Evolutionary conservation across 2,329 filamentous ascomycete genomes (phyloP).

Genomic region (Trichoderma simmonsii): DNA sequence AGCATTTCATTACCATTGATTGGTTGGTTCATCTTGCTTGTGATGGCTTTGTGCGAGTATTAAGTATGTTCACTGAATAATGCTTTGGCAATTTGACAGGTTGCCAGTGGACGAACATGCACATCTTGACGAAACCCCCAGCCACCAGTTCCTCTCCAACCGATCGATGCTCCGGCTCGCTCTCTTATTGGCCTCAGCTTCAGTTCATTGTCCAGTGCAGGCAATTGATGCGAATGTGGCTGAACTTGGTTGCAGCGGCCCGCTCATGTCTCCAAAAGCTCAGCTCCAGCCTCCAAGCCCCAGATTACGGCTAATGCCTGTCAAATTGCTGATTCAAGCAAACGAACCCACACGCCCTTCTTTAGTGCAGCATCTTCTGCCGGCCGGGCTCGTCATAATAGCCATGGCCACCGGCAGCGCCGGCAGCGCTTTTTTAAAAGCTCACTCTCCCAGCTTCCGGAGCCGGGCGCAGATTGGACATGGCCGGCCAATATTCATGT

Average conservation of each 20-base stretch:
- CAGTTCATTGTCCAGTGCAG: too few relatives aligned
- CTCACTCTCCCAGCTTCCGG: neutral
- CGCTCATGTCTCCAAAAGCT: neutral
- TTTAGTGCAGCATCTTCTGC: neutral
- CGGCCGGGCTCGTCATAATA: neutral
- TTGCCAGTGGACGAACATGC: neutral
- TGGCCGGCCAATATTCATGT: neutral
- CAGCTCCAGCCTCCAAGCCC: neutral
- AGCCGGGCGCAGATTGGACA: neutral
- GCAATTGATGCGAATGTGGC: neutral
- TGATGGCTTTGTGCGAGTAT: neutral
- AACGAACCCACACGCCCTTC: neutral
- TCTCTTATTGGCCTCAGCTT: neutral
- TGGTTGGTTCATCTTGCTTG: neutral
- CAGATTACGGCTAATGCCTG: neutral
- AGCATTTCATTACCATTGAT: neutral
- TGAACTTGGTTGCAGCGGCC: neutral
- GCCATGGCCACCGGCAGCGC: neutral
- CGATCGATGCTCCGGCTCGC: neutral
- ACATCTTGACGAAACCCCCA: too few relatives aligned
- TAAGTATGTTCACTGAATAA: neutral
- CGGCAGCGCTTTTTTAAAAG: constrained; percentile 1
- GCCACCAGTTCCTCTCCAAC: neutral
- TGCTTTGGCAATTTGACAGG: neutral
- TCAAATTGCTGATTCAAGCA: neutral